Conservation (phyloP, 148 eudicot genomes). For the Heliosperma pusillum region DNA sequence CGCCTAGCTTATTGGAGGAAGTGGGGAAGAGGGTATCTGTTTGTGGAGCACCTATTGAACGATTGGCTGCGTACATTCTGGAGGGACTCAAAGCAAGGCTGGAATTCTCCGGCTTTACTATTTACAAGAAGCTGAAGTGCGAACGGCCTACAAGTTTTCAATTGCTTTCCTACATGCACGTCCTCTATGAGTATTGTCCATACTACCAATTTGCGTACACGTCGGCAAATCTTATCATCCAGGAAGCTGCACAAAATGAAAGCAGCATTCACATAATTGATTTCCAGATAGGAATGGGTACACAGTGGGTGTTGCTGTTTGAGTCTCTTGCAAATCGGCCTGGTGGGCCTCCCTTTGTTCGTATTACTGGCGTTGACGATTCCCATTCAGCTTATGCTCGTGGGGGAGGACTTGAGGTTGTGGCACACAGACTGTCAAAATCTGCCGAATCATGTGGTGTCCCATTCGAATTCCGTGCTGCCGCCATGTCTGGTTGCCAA, state of each 20-base stretch:
- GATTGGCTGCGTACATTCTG: conserved; percentile 80
- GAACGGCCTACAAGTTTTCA: conserved; percentile 70
- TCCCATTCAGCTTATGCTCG: conserved; percentile 69
- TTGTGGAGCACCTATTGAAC: conserved; percentile 64
- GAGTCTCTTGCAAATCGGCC: conserved; percentile 49
- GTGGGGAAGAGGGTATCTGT: conserved; percentile 69
- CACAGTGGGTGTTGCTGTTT: conserved; percentile 69
- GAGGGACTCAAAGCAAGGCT: conserved; percentile 81
- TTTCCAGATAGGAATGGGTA: conserved; percentile 82
- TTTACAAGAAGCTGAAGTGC: conserved; percentile 76
- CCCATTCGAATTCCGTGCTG: conserved; percentile 67
- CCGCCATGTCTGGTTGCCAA: conserved; percentile 69
- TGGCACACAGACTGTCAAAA: conserved; percentile 47
- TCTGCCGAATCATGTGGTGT: conserved; percentile 47
- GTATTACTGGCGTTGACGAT: conserved; percentile 88
- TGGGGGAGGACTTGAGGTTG: conserved; percentile 66
- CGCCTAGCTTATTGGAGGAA: conserved; percentile 41
- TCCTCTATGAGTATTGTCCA: conserved; percentile 64
- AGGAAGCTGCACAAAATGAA: conserved; percentile 63
- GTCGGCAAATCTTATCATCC: conserved; percentile 57
- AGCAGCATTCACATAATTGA: conserved; percentile 73
- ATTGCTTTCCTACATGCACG: conserved; percentile 70
- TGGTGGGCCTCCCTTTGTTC: conserved; percentile 70
- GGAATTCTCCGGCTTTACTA: conserved; percentile 57
- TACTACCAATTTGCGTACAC: conserved; percentile 70